Conservation (phyloP, 257 asterid genomes). For the Cynanchum wilfordii region DNA sequence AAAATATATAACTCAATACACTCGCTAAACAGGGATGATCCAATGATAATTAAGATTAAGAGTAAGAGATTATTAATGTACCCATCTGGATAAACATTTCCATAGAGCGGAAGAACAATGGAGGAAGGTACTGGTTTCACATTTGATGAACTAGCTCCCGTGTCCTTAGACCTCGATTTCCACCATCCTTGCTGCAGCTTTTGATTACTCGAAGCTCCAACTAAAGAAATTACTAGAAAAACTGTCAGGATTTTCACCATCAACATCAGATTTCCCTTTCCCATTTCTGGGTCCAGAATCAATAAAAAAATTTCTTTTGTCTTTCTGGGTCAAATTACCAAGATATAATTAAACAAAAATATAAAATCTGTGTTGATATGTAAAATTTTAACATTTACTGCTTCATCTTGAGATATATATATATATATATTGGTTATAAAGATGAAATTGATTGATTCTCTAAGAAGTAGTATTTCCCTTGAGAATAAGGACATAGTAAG, state of each 20-base stretch:
- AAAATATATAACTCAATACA: not conserved
- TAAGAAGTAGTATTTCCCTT: not conserved
- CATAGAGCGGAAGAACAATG: constrained; percentile 62
- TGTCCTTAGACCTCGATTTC: constrained; percentile 37
- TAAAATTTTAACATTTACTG: not conserved
- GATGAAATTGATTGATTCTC: not conserved
- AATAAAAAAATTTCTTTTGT: not conserved
- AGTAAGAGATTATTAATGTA: constrained; percentile 21
- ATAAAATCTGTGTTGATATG: not conserved
- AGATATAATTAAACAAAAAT: too few relatives aligned
- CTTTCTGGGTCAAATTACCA: not conserved
- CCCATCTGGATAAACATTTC: constrained; percentile 94
- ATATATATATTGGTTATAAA: not conserved
- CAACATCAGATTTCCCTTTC: constrained; percentile 24
- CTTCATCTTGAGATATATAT: not conserved
- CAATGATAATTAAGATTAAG: not conserved
- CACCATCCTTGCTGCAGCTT: constrained; percentile 47
- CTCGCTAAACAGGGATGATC: not conserved
- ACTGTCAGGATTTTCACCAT: constrained; percentile 29
- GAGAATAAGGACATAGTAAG: not conserved
- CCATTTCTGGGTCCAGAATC: constrained; percentile 24
- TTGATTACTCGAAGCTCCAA: constrained; percentile 33
- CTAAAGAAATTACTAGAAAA: constrained; percentile 27
- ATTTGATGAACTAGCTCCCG: constrained; percentile 20
- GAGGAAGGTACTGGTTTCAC: constrained; percentile 44